Base-by-base conservation (phyloP, 2,329 filamentous ascomycete species). In the Lizonia empirigonia region DNA sequence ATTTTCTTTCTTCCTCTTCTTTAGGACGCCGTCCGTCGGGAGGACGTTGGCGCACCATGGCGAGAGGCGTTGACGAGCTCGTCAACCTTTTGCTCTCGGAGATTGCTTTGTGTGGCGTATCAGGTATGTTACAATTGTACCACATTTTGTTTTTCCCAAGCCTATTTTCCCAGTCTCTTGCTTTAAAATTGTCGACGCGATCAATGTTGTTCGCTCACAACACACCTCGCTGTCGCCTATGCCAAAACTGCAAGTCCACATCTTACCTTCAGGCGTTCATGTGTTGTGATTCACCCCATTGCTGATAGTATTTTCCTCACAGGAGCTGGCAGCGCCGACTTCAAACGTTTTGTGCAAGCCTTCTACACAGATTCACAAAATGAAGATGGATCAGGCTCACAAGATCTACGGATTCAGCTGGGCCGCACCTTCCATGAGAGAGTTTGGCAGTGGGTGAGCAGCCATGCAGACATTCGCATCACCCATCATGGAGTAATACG, bases 11-110 rank as follows among this genome's bases (percentile, higher is more conserved):
- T 20, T 29, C 15, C 13, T 23, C 36, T 5, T 30, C n/a, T n/a
- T n/a, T n/a, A n/a, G n/a, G n/a, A n/a, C n/a, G n/a, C n/a, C n/a
- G n/a, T n/a, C n/a, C n/a, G n/a, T n/a, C n/a, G n/a, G n/a, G n/a
- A n/a, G n/a, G n/a, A n/a, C n/a, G 50, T 49, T 22, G 51, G 48
- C 49, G 29, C 27, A 58, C 27, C n/a, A 71, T 72, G 69, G 60
- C 67, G 56, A 58, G 59, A 51, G 80, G 79, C 46, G 73, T 84
- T 53, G 82, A 84, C 64, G 77, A 80, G 40, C 71, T 87, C 58
- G 76, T 86, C 55, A 78, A 85, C 64, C 81, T 78, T 70, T 64
- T 86, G 48, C 73, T 86, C 38, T 78, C 80, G 53, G 80, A 84
- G 69, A 79, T 86, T 67, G 83, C 83, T 19, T 76, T 85, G 37